phyloP scores from a whole-genome alignment of 257 asterid genomes.

The Parsonsia alboflavescens region DNA sequence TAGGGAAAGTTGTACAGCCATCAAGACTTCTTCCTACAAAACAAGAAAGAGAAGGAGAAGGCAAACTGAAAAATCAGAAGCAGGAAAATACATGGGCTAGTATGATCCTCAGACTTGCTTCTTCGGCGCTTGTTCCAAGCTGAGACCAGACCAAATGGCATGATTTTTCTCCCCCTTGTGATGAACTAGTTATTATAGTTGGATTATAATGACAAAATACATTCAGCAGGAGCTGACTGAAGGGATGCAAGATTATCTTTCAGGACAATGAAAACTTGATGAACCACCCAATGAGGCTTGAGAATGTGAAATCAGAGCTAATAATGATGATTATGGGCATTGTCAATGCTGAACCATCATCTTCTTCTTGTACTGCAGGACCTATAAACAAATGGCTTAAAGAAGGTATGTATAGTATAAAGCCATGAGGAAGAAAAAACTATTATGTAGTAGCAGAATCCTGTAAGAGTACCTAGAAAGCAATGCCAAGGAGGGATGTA shows the following conservation, averaged over 20 bases:
- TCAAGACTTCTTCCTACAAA: neutral
- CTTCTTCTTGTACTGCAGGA: neutral
- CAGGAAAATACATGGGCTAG: constrained; percentile 51
- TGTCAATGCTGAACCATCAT: neutral
- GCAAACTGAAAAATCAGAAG: neutral
- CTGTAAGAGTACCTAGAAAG: constrained; percentile 71
- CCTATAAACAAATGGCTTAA: neutral
- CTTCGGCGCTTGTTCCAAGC: constrained; percentile 96
- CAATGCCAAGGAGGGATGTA: constrained; percentile 36
- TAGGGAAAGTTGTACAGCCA: neutral
- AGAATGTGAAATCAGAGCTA: neutral
- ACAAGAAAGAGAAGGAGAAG: constrained; percentile 1
- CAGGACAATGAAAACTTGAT: neutral
- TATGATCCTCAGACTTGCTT: constrained; percentile 90
- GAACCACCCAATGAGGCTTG: neutral
- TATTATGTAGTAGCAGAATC: constrained; percentile 36
- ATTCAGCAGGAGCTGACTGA: constrained; percentile 7
- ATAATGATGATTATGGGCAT: neutral
- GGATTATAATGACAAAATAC: constrained; percentile 18
- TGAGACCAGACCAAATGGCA: constrained; percentile 89
- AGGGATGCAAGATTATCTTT: neutral
- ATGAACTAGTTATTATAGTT: constrained; percentile 8
- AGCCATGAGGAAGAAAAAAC: constrained; percentile 15
- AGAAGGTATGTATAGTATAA: constrained; percentile 2
- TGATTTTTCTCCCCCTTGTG: constrained; percentile 27